phyloP scores from a whole-genome alignment of 495 filamentous ascomycete species.

The Penicillium macrosclerotiorum region DNA sequence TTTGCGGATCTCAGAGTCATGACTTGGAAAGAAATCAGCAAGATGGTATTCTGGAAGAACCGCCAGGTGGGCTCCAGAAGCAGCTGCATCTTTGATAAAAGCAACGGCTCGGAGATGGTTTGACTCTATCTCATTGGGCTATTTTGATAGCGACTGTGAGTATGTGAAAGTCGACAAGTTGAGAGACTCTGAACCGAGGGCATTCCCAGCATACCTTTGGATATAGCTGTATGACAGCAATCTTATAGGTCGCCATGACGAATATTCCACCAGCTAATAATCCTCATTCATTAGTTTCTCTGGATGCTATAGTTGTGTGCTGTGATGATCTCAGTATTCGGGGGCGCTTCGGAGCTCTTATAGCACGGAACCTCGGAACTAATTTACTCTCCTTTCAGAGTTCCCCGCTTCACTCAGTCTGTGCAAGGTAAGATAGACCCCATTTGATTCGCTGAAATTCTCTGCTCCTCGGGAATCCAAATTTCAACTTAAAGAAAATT shows the following conservation, averaged over 20 bases:
- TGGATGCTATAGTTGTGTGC: no score
- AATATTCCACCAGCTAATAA: no score
- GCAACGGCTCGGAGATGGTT: constrained; percentile 3
- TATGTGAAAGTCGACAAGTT: background rate
- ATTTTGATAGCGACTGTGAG: background rate
- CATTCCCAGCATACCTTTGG: constrained; percentile 4
- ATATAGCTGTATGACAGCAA: constrained; percentile 9
- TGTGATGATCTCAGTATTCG: no score
- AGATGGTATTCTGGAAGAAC: constrained; percentile 15
- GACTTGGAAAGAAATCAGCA: constrained; percentile 6
- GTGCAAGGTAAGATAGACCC: no score
- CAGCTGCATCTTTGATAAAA: constrained; percentile 22
- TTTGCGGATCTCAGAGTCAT: constrained; percentile 6
- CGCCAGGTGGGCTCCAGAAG: constrained; percentile 3
- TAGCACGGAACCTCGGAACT: constrained; percentile 3
- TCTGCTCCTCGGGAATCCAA: background rate
- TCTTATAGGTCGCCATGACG: background rate
- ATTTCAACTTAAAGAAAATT: background rate
- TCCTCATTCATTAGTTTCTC: no score
- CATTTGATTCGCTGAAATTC: background rate
- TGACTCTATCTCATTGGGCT: constrained; percentile 5
- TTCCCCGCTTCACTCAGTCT: background rate
- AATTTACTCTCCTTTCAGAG: background rate
- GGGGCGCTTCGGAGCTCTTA: no score
- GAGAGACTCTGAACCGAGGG: background rate